Evolutionary conservation across 192 early-diverging fungal genomes (phyloP), one percentile per base, ranked within the genome.

Genomic region (Nowakowskiella sp.): DNA sequence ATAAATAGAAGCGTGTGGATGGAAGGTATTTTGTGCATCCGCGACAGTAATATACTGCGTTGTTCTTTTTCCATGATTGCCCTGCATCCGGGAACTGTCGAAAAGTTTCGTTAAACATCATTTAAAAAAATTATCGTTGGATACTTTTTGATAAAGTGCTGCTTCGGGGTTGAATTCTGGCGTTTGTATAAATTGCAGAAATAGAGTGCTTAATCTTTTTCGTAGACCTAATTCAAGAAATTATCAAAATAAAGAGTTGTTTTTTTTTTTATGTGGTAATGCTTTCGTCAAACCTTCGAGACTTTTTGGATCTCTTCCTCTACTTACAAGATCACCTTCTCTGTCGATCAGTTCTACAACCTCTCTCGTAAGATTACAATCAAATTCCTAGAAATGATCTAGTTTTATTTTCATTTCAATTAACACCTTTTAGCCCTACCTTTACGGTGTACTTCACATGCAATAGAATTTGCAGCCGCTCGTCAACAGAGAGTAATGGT

Each of bases 371-470:
- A 81, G 33, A 22, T 67, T 64, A 45, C 78, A 81, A 56, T 81
- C 78, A 64, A 81, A 81, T 55, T 81, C 78, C 65, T 72, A 29
- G n/a, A 16, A 33, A 25, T 7, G 13, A 68, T 7, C 23, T 31
- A n/a, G 30, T 51, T 34, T 2, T 31, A 45, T 1, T 19, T 49
- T 46, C 51, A 53, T 47, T 45, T 21, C n/a, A 50, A 2, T 16
- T 21, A 56, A 10, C 39, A 6, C 28, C 24, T 25, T 24, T 9
- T 30, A 29, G 13, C 31, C 31, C 10, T 67, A 71, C 70, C 58
- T 81, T 81, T 51, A 76, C 74, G 21, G 69, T 80, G 51, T 77
- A 81, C 65, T 81, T 81, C 32, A 81, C 77, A 48, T 81, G 78
- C 29, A 81, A 52, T 29, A 81, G 39, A 24, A 81, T 73, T 47